phyloP scores from a whole-genome alignment of 495 filamentous ascomycete species.

The Neurospora sp. region DNA sequence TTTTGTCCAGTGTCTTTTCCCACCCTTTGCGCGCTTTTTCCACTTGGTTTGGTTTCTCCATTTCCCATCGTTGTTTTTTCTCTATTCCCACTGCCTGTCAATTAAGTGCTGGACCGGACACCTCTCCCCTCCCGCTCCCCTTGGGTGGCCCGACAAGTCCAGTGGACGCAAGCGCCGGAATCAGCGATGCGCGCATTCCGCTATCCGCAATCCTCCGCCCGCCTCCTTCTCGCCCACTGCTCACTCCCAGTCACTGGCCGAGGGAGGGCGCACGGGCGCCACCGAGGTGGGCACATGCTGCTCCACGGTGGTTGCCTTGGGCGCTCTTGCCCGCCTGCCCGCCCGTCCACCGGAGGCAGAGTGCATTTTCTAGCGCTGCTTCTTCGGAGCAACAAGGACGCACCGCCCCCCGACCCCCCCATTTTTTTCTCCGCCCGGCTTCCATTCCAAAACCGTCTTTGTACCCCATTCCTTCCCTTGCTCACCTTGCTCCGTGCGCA shows the following conservation, averaged over 20 bases:
- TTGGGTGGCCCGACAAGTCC: not conserved
- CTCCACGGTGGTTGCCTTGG: not conserved
- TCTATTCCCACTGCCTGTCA: not conserved
- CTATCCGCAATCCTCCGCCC: not conserved
- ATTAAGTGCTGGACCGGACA: not conserved
- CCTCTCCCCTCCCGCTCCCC: not conserved
- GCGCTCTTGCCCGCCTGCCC: not conserved
- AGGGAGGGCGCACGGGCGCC: slow-evolving; percentile 7
- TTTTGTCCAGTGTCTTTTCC: slow-evolving; percentile 3
- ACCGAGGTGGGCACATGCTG: not conserved
- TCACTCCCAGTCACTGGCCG: slow-evolving; percentile 1
- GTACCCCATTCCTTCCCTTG: slow-evolving; percentile 13
- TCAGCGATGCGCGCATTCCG: not conserved
- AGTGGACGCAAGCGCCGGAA: not conserved
- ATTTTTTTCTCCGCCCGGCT: slow-evolving; percentile 25
- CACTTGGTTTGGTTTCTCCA: not conserved
- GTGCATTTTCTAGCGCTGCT: slow-evolving; percentile 13
- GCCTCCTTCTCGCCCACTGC: not conserved
- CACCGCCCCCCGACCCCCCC: slow-evolving; percentile 7
- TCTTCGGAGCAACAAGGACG: slow-evolving; percentile 15
- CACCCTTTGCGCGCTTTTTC: not conserved
- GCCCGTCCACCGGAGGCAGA: slow-evolving; percentile 11
- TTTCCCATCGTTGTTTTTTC: not conserved
- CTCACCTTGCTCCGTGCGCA: slow-evolving; percentile 23
- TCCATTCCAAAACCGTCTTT: slow-evolving; percentile 20